Evolutionary conservation across 768 basidiomycete species (phyloP).

Genomic region (Trametes elegans): DNA sequence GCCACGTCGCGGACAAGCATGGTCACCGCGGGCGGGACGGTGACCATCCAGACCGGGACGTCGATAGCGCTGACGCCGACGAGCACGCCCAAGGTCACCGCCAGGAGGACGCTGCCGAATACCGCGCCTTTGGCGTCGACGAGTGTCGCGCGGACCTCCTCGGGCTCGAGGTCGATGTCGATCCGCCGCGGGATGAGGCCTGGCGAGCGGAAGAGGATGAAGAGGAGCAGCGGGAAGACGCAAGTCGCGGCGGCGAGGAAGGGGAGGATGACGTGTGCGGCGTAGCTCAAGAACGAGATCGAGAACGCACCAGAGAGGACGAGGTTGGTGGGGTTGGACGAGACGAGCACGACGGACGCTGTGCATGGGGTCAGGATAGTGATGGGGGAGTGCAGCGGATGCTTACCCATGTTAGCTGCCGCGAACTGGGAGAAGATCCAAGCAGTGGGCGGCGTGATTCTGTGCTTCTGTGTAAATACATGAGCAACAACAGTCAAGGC

Average conservation of each 20-base stretch:
- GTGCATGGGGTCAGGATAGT: neutral
- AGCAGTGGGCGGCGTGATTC: slow-evolving; percentile 44
- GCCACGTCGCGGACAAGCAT: slow-evolving; percentile 69
- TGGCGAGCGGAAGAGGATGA: slow-evolving; percentile 54
- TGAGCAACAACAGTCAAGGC: neutral
- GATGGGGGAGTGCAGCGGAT: neutral
- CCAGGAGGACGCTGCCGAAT: slow-evolving; percentile 68
- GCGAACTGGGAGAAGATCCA: slow-evolving; percentile 79
- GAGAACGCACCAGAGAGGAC: slow-evolving; percentile 86
- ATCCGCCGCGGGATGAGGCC: slow-evolving; percentile 26
- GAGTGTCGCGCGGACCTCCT: slow-evolving; percentile 57
- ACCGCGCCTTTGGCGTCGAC: slow-evolving; percentile 72
- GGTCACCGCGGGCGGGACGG: slow-evolving; percentile 71
- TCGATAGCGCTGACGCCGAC: slow-evolving; percentile 75
- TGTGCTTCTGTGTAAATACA: neutral
- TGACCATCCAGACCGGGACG: slow-evolving; percentile 82
- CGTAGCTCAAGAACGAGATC: slow-evolving; percentile 75
- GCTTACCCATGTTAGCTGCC: slow-evolving; percentile 66
- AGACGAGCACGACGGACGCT: slow-evolving; percentile 60
- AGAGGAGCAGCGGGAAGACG: slow-evolving; percentile 57
- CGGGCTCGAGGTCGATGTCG: slow-evolving; percentile 24
- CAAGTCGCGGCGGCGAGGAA: slow-evolving; percentile 62
- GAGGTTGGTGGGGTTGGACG: slow-evolving; percentile 93
- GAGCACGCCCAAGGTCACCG: slow-evolving; percentile 65
- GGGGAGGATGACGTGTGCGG: slow-evolving; percentile 80